A percentile compares a stretch with the other conserved stretches of the same genome.
Conservation (phyloP, 176 grass and related monocot genomes). For the Carex cristatella region DNA sequence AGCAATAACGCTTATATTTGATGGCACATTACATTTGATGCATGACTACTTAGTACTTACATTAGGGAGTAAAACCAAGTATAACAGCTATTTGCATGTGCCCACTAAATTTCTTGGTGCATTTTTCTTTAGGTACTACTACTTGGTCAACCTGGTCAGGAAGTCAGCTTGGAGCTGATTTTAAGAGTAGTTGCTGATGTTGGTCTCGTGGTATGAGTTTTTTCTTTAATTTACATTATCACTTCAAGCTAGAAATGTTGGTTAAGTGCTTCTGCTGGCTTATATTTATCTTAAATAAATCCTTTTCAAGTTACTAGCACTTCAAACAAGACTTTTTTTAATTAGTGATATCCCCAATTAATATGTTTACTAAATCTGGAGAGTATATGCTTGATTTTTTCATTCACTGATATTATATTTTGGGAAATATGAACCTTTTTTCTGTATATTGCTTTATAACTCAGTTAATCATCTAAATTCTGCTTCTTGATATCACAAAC, state of each 20-base stretch:
- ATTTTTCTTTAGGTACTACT: constrained; percentile 57
- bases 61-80: not conserved
- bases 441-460: not conserved
- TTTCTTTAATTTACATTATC: not conserved
- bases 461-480: not conserved
- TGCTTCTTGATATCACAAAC: not conserved
- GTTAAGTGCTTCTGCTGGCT: not conserved
- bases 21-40: not conserved
- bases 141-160: constrained; percentile 84
- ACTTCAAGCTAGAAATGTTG: not conserved
- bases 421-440: not conserved
- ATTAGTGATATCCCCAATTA: not conserved
- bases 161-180: constrained; percentile 80
- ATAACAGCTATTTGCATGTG: not conserved
- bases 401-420: not conserved
- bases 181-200: constrained; percentile 97
- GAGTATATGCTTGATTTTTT: not conserved
- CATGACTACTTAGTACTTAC: not conserved
- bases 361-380: not conserved
- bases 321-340: not conserved
- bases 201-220: constrained; percentile 74
- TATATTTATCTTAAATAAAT: not conserved
- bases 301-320: not conserved
- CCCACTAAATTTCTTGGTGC: not conserved
- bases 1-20: not conserved